A percentile compares a stretch with the other conserved stretches of the same genome.
Conservation (phyloP, 495 filamentous ascomycete genomes). For the Neurospora sp. region DNA sequence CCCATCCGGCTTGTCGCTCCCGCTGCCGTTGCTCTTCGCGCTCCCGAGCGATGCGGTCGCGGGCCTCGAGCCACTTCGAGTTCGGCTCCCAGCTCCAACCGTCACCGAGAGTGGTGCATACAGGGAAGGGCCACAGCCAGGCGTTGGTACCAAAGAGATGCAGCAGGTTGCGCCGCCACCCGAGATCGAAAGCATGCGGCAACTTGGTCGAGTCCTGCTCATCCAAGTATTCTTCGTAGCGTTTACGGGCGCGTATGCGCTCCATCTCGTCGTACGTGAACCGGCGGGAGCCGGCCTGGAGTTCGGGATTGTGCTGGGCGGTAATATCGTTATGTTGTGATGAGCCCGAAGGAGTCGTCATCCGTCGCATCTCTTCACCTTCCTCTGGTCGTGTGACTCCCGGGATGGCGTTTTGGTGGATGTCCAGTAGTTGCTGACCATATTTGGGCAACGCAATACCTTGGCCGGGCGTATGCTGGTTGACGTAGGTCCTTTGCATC, state of each 20-base stretch:
- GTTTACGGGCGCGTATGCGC: conserved; percentile 52
- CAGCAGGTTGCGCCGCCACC: conserved; percentile 64
- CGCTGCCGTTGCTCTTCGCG: conserved; percentile 50
- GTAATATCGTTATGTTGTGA: conserved; percentile 1
- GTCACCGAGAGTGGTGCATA: conserved; percentile 76
- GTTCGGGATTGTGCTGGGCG: conserved; percentile 30
- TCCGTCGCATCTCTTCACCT: conserved; percentile 47
- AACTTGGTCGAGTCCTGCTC: conserved; percentile 77
- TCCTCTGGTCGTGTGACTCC: conserved; percentile 71
- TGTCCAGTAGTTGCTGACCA: conserved; percentile 65
- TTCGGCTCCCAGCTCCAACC: conserved; percentile 95
- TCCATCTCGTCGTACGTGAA: conserved; percentile 61
- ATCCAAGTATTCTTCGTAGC: conserved; percentile 83
- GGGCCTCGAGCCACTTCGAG: conserved; percentile 55
- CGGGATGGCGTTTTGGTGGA: conserved; percentile 75
- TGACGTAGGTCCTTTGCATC: conserved; percentile 50
- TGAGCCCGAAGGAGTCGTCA: conserved; percentile 2
- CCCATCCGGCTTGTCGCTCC: conserved; percentile 48
- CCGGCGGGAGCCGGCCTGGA: conserved; percentile 40
- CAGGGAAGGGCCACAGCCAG: conserved; percentile 66
- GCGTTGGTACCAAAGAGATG: conserved; percentile 70
- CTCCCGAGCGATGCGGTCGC: conserved; percentile 47
- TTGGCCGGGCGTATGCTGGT: conserved; percentile 37
- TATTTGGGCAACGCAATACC: conserved; percentile 50
- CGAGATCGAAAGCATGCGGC: conserved; percentile 87